Conservation (phyloP, 2,329 filamentous ascomycete genomes). For the Cladorrhinum sp. region DNA sequence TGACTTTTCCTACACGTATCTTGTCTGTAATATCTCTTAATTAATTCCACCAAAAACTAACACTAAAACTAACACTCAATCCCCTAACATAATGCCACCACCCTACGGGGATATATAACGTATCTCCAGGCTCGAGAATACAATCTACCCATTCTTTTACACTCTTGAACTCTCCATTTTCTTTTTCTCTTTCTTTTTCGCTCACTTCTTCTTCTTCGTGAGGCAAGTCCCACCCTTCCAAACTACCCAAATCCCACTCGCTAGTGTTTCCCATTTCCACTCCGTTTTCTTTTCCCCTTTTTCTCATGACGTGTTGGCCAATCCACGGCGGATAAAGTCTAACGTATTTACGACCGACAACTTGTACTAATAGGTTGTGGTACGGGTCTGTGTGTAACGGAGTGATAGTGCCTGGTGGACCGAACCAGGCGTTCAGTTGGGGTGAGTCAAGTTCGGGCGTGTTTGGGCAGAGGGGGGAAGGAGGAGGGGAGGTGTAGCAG, state of each 20-base stretch:
- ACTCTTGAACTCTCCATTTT: constrained; percentile 46
- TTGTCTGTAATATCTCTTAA: too few relatives aligned
- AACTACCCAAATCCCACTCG: constrained; percentile 67
- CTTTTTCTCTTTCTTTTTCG: constrained; percentile 13
- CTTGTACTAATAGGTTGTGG: constrained; percentile 86
- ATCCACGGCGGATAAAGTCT: constrained; percentile 73
- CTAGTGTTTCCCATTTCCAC: constrained; percentile 95
- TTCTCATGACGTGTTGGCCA: constrained; percentile 53
- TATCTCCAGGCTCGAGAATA: constrained; percentile 76
- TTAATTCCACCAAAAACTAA: constrained; percentile 93
- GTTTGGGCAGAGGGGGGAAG: too few relatives aligned
- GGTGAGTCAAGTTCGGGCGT: constrained; percentile 52
- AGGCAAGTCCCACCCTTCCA: constrained; percentile 58
- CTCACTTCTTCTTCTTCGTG: constrained; percentile 18
- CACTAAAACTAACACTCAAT: constrained; percentile 82
- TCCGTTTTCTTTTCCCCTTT: constrained; percentile 61
- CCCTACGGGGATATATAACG: constrained; percentile 82
- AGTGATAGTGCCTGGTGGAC: constrained; percentile 81
- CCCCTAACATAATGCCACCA: constrained; percentile 99
- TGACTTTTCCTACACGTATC: too few relatives aligned
- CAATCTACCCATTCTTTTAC: constrained; percentile 67
- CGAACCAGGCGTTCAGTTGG: constrained; percentile 88
- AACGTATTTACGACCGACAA: constrained; percentile 89
- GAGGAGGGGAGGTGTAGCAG: constrained; percentile 73
- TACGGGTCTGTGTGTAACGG: constrained; percentile 93